A percentile compares a stretch with the other conserved stretches of the same genome.
Evolutionary conservation across 2,329 filamentous ascomycete genomes (phyloP).

Genomic region (Colletotrichum siamense): DNA sequence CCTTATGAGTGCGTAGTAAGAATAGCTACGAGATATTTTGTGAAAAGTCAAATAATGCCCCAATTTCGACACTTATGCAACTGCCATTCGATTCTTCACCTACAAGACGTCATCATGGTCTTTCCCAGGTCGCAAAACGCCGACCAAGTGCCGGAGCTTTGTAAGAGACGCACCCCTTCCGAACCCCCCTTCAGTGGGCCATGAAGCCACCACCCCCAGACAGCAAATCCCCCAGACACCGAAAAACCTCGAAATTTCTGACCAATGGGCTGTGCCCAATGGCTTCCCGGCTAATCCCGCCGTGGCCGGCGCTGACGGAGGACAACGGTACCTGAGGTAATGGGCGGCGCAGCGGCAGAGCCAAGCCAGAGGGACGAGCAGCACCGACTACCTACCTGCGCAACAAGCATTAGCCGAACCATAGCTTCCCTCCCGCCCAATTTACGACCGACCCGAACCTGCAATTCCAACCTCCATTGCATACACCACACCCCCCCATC

Average conservation of each 20-base stretch:
- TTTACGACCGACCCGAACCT: not conserved
- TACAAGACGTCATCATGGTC: not conserved
- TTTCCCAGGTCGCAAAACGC: not conserved
- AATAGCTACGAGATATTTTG: not conserved
- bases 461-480: not conserved
- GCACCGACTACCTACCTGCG: not conserved
- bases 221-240: not conserved
- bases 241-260: not conserved
- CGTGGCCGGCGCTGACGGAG: slow-evolving; percentile 14
- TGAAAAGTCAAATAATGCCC: not conserved
- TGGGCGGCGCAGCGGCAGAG: not conserved
- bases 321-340: slow-evolving; percentile 15
- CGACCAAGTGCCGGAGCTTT: not conserved
- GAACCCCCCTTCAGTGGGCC: slow-evolving; percentile 11
- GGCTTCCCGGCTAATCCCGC: slow-evolving; percentile 20
- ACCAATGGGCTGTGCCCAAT: slow-evolving; percentile 7
- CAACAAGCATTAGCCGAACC: not conserved
- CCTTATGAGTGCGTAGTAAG: not conserved
- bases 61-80: not conserved
- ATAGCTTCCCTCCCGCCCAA: not conserved
- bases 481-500: not conserved
- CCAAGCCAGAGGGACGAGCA: not conserved
- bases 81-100: not conserved
- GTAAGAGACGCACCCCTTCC: not conserved
- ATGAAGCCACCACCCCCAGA: slow-evolving; percentile 7